A percentile compares a stretch with the other conserved stretches of the same genome.
Conservation (phyloP, 306 rosid species). For the Vachellia collinsii region DNA sequence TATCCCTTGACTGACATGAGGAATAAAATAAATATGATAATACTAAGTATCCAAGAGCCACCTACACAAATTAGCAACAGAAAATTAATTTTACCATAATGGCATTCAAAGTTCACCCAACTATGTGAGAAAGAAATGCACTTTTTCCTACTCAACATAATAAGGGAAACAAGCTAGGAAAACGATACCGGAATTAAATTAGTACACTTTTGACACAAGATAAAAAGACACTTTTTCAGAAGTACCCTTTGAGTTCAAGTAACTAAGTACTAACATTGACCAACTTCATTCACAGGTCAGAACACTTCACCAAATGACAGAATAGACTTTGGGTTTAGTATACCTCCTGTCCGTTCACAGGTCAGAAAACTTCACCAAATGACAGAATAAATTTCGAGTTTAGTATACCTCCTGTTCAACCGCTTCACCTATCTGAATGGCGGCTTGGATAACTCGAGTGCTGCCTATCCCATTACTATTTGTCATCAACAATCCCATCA, state of each 20-base stretch:
- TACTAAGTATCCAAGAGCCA: slow-evolving; percentile 3
- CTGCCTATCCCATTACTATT: slow-evolving; percentile 67
- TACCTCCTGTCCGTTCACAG: neutral
- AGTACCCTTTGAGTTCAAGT: neutral
- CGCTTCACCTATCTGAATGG: slow-evolving; percentile 77
- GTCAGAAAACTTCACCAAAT: neutral
- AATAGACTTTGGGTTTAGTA: too few species aligned
- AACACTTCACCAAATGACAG: too few species aligned
- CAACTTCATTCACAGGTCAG: neutral
- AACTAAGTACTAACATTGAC: neutral
- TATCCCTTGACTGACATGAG: slow-evolving; percentile 12
- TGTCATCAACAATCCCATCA: slow-evolving; percentile 70
- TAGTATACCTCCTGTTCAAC: slow-evolving; percentile 75
- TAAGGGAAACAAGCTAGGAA: slow-evolving; percentile 17
- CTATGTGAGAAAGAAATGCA: slow-evolving; percentile 10
- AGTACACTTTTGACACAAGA: neutral
- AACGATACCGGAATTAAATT: neutral
- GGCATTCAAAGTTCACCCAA: slow-evolving; percentile 26
- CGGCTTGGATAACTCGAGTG: slow-evolving; percentile 77
- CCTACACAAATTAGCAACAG: slow-evolving; percentile 9
- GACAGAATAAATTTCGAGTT: neutral
- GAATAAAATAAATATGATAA: neutral
- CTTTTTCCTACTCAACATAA: neutral
- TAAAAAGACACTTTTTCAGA: neutral
- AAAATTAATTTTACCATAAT: slow-evolving; percentile 16